Evolutionary conservation across 805 yeast genomes (phyloP).

Genomic region (Peterozyma toletana): DNA sequence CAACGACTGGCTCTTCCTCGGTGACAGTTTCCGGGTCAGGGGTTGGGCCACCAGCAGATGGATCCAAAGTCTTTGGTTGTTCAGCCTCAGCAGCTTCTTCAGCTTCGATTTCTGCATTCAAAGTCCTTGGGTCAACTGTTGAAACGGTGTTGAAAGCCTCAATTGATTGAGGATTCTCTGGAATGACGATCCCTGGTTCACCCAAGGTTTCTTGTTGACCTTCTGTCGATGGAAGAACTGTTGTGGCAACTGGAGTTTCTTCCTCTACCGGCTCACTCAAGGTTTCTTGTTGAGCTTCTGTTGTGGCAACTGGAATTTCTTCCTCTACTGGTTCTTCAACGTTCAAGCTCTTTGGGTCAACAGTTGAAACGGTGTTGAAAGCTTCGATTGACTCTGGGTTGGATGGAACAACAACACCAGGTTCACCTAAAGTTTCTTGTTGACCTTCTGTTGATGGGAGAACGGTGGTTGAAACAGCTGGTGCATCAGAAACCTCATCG

Average conservation of each 20-base stretch:
- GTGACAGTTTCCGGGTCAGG: conserved; percentile 1
- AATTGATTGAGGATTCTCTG: conserved; percentile 47
- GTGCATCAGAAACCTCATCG: conserved; percentile 7
- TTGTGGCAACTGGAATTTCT: conserved; percentile 15
- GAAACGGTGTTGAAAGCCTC: conserved; percentile 41
- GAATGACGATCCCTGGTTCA: conserved; percentile 66
- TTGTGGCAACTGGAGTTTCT: conserved; percentile 15
- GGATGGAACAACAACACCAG: conserved; percentile 57
- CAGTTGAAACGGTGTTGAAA: conserved; percentile 36
- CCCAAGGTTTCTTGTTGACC: conserved; percentile 39
- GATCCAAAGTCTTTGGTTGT: conserved; percentile 1
- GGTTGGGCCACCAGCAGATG: not conserved
- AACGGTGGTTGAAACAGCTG: conserved; percentile 27
- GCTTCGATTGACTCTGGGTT: conserved; percentile 53
- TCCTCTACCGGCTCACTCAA: conserved; percentile 49
- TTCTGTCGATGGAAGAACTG: conserved; percentile 40
- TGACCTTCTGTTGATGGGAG: conserved; percentile 36
- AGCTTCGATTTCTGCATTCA: conserved; percentile 30
- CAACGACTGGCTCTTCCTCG: not conserved
- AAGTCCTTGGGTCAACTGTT: conserved; percentile 43
- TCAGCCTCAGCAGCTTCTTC: conserved; percentile 6
- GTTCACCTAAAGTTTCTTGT: conserved; percentile 51
- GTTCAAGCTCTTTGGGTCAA: conserved; percentile 49
- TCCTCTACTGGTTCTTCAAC: conserved; percentile 14
- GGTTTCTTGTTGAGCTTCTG: conserved; percentile 35